These are phyloP conservation scores for Thermomucor indicae-seudaticae DNA, from an alignment of 371 early-diverging fungal species.

Conservation along the genomic window DNA sequence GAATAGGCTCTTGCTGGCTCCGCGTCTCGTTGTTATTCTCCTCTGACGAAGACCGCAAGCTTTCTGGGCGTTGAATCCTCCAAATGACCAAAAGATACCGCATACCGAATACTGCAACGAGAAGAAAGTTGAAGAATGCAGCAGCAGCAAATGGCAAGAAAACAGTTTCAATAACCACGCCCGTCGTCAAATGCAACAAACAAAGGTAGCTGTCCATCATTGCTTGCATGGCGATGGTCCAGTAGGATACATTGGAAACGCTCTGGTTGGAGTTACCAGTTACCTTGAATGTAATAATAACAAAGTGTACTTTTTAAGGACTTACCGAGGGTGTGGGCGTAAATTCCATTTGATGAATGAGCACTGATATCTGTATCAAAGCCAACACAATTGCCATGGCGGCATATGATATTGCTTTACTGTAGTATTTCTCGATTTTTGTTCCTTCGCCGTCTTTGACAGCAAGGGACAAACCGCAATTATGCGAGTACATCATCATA, in stretches of 20 bases:
- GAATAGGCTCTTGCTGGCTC: conserved; percentile 18
- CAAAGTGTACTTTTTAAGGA: neutral
- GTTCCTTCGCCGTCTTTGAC: conserved; percentile 43
- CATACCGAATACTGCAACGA: conserved; percentile 71
- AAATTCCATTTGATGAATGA: conserved; percentile 71
- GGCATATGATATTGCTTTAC: conserved; percentile 55
- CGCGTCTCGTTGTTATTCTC: conserved; percentile 7
- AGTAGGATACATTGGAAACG: conserved; percentile 73
- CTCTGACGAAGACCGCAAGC: conserved; percentile 15
- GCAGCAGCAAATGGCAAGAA: conserved; percentile 66
- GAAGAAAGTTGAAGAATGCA: conserved; percentile 66
- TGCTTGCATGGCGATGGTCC: conserved; percentile 67
- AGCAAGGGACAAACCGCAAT: conserved; percentile 46
- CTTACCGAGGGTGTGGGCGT: conserved; percentile 72
- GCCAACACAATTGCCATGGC: conserved; percentile 48
- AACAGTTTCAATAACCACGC: conserved; percentile 50
- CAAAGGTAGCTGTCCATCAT: conserved; percentile 70
- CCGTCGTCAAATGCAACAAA: conserved; percentile 60
- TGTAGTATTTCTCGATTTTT: conserved; percentile 50
- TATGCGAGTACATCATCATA: conserved; percentile 53
- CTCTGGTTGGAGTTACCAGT: conserved; percentile 20
- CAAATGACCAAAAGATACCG: conserved; percentile 71
- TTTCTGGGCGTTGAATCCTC: conserved; percentile 66
- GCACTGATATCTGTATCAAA: conserved; percentile 52
- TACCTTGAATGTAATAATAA: neutral